Evolutionary conservation across 2,329 filamentous ascomycete species (phyloP).

Genomic region (Stagonosporopsis vannaccii): DNA sequence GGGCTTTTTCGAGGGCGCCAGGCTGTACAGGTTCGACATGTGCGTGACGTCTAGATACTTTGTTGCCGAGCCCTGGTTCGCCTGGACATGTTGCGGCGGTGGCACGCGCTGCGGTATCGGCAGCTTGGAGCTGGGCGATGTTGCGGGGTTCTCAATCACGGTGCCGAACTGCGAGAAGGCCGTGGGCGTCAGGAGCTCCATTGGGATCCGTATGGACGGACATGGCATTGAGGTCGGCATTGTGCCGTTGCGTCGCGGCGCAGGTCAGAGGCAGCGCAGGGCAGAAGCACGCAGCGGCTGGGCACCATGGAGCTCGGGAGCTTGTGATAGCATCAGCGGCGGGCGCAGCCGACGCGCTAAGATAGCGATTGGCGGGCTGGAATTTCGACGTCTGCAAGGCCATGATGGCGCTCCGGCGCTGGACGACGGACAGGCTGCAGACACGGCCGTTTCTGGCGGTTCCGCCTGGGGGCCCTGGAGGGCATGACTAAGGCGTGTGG

Average conservation of each 20-base stretch:
- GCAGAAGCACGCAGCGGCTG: slow-evolving; percentile 14
- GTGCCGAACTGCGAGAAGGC: slow-evolving; percentile 83
- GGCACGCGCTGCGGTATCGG: slow-evolving; percentile 58
- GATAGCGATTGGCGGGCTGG: slow-evolving; percentile 24
- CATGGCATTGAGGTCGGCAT: slow-evolving; percentile 52
- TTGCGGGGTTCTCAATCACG: slow-evolving; percentile 76
- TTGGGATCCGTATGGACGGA: slow-evolving; percentile 58
- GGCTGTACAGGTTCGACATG: slow-evolving; percentile 73
- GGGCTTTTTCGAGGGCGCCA: slow-evolving; percentile 65
- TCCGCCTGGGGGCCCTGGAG: not conserved
- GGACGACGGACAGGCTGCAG: not conserved
- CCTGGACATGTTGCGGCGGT: slow-evolving; percentile 60
- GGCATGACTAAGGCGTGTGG: not conserved
- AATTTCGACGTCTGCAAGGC: not conserved
- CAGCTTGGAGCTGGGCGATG: slow-evolving; percentile 53
- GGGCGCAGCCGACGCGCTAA: slow-evolving; percentile 25
- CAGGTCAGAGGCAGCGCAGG: not conserved
- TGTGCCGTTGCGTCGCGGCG: slow-evolving; percentile 12
- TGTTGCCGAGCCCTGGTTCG: slow-evolving; percentile 87
- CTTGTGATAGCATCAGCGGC: slow-evolving; percentile 16
- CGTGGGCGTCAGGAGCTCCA: slow-evolving; percentile 70
- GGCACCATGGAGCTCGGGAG: slow-evolving; percentile 14
- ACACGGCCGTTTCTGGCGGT: not conserved
- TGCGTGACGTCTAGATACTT: slow-evolving; percentile 85
- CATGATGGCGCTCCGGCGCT: not conserved